Evolutionary conservation across 2,329 filamentous ascomycete genomes (phyloP).

Genomic region (Saccharata proteae): DNA sequence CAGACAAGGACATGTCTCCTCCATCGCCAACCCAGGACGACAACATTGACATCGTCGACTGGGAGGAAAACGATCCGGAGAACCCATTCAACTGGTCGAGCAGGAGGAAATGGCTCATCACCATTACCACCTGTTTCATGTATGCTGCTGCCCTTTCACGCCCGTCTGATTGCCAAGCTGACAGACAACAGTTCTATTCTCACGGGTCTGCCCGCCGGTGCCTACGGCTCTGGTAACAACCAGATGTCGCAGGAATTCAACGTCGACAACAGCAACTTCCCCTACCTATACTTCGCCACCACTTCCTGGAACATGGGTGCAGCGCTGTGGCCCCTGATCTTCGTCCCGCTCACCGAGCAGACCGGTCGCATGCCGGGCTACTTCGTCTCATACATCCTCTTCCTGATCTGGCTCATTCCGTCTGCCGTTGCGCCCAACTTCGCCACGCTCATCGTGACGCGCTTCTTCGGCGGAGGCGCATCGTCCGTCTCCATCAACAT

Average conservation of each 20-base stretch:
- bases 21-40: too few species aligned
- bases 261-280: constrained; percentile 25
- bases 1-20: too few species aligned
- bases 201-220: constrained; percentile 29
- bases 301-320: constrained; percentile 32
- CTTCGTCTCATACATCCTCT: constrained; percentile 20
- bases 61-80: constrained; percentile 4
- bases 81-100: constrained; percentile 28
- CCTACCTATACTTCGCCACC: constrained; percentile 29
- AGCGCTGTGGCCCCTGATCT: constrained; percentile 28
- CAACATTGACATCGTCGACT: constrained; percentile 4
- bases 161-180: neutral
- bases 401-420: constrained; percentile 30
- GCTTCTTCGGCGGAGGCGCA: constrained; percentile 33
- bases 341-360: constrained; percentile 32
- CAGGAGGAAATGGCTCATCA: constrained; percentile 30
- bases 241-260: constrained; percentile 28
- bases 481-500: constrained; percentile 32
- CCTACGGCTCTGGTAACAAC: constrained; percentile 25
- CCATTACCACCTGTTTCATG: constrained; percentile 31
- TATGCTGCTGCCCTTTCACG: neutral
- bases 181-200: constrained; percentile 21
- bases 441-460: constrained; percentile 31
- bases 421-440: constrained; percentile 33
- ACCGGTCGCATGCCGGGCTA: constrained; percentile 34